A percentile compares a stretch with the other conserved stretches of the same genome.
These are phyloP conservation scores for Colletotrichum chrysophilum DNA, from an alignment of 2,329 filamentous ascomycete species.

Conservation along the genomic window DNA sequence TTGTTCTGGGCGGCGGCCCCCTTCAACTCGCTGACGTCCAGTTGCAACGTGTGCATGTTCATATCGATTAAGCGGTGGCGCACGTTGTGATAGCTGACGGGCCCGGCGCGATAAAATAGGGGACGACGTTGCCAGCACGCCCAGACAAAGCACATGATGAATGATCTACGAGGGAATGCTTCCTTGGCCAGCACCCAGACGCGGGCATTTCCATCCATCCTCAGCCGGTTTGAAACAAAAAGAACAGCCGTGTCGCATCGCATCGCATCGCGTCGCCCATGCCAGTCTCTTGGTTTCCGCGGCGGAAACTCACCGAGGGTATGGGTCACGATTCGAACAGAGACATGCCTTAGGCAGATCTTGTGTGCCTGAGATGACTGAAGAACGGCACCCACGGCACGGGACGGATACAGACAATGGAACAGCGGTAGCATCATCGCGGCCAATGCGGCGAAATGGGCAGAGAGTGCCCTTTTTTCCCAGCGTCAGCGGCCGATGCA, in stretches of 20 bases:
- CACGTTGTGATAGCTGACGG: not conserved
- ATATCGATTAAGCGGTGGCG: not conserved
- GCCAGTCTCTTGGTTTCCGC: not conserved
- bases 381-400: not conserved
- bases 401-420: not conserved
- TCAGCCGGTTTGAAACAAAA: constrained; percentile 17
- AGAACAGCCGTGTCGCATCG: constrained; percentile 13
- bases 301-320: constrained; percentile 14
- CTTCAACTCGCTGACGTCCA: not conserved
- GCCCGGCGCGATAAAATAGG: not conserved
- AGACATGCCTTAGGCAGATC: not conserved
- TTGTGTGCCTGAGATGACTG: not conserved
- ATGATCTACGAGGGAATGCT: not conserved
- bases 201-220: not conserved
- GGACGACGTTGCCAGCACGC: not conserved
- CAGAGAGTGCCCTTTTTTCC: not conserved
- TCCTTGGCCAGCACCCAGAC: not conserved
- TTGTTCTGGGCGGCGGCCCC: not conserved
- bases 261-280: constrained; percentile 17
- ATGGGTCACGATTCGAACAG: not conserved
- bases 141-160: not conserved
- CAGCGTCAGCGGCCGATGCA: not conserved
- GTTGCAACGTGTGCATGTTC: not conserved
- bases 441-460: not conserved
- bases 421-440: not conserved